phyloP scores from a whole-genome alignment of 1,139 yeast species.

The Yamadazyma sp. region DNA sequence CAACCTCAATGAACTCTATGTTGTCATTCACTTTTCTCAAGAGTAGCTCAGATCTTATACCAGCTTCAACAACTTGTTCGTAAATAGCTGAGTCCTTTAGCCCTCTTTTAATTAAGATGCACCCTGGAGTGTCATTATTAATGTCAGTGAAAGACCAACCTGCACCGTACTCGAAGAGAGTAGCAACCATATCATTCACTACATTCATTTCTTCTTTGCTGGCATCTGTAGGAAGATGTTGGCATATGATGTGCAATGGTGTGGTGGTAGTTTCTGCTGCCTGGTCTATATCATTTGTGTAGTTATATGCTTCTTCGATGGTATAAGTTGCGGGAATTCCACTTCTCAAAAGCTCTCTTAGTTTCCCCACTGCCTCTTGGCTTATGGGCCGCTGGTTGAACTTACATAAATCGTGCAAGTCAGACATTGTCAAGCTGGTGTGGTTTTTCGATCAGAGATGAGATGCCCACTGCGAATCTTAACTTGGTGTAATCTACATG shows the following conservation, averaged over 20 bases:
- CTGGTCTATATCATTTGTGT: constrained; percentile 41
- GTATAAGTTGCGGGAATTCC: constrained; percentile 87
- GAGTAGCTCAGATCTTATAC: constrained; percentile 84
- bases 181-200: constrained; percentile 57
- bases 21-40: constrained; percentile 70
- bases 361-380: constrained; percentile 39
- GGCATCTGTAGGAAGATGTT: constrained; percentile 48
- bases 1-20: constrained; percentile 36
- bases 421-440: constrained; percentile 20
- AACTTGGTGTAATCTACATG: too few species aligned
- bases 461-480: constrained; percentile 3
- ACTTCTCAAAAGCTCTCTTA: constrained; percentile 47
- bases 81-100: constrained; percentile 46
- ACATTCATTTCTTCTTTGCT: constrained; percentile 44
- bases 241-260: constrained; percentile 70
- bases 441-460: constrained; percentile 1
- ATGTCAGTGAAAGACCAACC: constrained; percentile 81
- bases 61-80: constrained; percentile 71
- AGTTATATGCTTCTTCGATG: constrained; percentile 69
- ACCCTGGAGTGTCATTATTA: constrained; percentile 75
- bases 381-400: constrained; percentile 58
- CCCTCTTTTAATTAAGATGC: constrained; percentile 56
- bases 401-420: constrained; percentile 66
- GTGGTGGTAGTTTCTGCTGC: constrained; percentile 61
- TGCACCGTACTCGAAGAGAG: constrained; percentile 80